Evolutionary conservation across 306 rosid species (phyloP).

Genomic region (Oemleria cerasiformis): DNA sequence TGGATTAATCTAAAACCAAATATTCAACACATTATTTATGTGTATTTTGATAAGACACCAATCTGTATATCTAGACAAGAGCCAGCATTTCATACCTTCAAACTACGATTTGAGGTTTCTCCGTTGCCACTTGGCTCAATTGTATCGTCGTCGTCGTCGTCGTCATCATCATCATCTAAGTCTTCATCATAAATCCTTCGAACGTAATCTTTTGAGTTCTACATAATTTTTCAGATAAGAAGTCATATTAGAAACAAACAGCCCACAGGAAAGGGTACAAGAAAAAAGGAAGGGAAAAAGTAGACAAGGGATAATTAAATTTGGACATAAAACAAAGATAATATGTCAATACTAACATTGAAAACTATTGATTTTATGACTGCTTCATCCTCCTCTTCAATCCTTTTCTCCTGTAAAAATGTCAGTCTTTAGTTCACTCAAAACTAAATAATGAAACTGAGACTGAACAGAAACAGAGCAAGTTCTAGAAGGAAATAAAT

Average conservation of each 20-base stretch:
- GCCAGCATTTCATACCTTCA: slow-evolving; percentile 39
- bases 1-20: not conserved
- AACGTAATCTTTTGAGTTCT: slow-evolving; percentile 54
- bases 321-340: slow-evolving; percentile 1
- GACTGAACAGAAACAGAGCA: not conserved
- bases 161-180: not conserved
- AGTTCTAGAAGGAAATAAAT: not conserved
- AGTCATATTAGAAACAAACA: slow-evolving; percentile 6
- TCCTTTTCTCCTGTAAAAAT: slow-evolving; percentile 55
- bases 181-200: slow-evolving; percentile 67
- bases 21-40: not conserved
- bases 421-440: slow-evolving; percentile 12
- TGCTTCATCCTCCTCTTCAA: slow-evolving; percentile 91
- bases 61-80: not conserved
- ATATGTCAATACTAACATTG: slow-evolving; percentile 40
- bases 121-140: not conserved
- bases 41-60: not conserved
- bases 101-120: slow-evolving; percentile 33
- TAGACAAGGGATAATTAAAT: slow-evolving; percentile 9
- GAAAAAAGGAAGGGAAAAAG: not conserved
- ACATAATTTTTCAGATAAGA: slow-evolving; percentile 21
- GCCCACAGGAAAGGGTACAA: slow-evolving; percentile 6
- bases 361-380: slow-evolving; percentile 64
- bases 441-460: slow-evolving; percentile 7
- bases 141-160: too few species aligned